Base-by-base conservation (phyloP, 2,329 filamentous ascomycete species). In the Colletotrichum sp. region DNA sequence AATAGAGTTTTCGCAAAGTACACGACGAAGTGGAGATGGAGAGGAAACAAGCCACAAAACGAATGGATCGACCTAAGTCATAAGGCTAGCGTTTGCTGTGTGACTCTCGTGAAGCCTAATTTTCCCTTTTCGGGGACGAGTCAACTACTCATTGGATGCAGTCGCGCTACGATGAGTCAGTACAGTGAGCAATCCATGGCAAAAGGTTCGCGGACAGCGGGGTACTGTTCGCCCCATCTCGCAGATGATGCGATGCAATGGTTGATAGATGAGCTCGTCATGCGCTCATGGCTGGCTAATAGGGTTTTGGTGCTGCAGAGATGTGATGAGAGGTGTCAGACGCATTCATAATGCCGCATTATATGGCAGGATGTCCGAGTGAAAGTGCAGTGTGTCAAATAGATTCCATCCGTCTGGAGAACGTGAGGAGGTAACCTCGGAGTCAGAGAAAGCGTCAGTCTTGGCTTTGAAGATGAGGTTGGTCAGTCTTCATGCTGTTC, bases 321-420 rank as follows among this genome's bases (percentile, higher is more conserved):
- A 38, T 38, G 15, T 2, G 15, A 4, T 16, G 15, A 2, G 7
- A 16, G 7, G 36, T 8, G 7, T 16, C 1, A 3, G 7, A 2
- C 7, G 2, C 0, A 8, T 5, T 16, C 7, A 36, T 0, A 2
- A 16, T 2, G 34, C 15, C 7, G 7, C 34, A 36, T 36, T 36
- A 7, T 3, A 36, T 7, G 6, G 2, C 3, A 34, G 13, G 2
- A 34, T n/a, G n/a, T n/a, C n/a, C n/a, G n/a, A n/a, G n/a, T n/a
- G n/a, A n/a, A n/a, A n/a, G n/a, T n/a, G n/a, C n/a, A n/a, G n/a
- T n/a, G n/a, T n/a, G n/a, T n/a, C n/a, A n/a, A n/a, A n/a, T n/a
- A n/a, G n/a, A n/a, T n/a, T n/a, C n/a, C n/a, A n/a, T n/a, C n/a
- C n/a, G n/a, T n/a, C n/a, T n/a, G n/a, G n/a, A n/a, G n/a, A n/a